These are phyloP conservation scores for Ganoderma sp. DNA, from an alignment of 1,284 basidiomycete genomes.

Conservation along the genomic window DNA sequence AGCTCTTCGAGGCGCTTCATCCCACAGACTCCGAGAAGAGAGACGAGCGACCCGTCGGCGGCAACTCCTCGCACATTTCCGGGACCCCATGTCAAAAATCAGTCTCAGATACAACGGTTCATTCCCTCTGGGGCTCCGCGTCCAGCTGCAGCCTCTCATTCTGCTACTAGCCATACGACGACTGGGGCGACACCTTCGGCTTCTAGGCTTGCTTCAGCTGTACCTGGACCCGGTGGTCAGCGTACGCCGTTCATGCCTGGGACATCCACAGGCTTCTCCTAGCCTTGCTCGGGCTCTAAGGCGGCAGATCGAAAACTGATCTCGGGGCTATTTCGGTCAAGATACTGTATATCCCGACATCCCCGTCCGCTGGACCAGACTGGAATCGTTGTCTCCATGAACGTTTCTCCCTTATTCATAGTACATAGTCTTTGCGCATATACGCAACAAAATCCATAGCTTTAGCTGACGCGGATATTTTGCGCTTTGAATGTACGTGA, in stretches of 20 bases:
- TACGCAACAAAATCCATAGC: not conserved
- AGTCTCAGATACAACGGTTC: conserved; percentile 29
- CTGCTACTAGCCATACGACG: conserved; percentile 13
- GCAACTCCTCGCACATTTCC: conserved; percentile 29
- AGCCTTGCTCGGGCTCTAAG: not conserved
- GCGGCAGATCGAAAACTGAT: too few species aligned
- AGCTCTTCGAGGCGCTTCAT: conserved; percentile 27
- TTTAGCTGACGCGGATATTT: too few species aligned
- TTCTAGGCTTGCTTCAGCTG: conserved; percentile 22
- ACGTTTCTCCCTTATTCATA: too few species aligned
- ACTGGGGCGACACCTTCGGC: conserved; percentile 15
- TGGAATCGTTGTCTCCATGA: not conserved
- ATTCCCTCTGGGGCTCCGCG: conserved; percentile 14
- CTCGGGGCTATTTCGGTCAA: not conserved
- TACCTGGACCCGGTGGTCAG: conserved; percentile 28
- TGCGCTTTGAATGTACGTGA: too few species aligned
- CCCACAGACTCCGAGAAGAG: conserved; percentile 24
- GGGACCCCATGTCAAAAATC: conserved; percentile 20
- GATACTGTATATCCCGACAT: not conserved
- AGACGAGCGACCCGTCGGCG: conserved; percentile 16
- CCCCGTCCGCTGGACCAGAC: not conserved
- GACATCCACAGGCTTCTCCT: conserved; percentile 10
- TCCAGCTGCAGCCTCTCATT: conserved; percentile 15
- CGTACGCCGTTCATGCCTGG: conserved; percentile 32
- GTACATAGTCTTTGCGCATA: conserved; percentile 10